These are phyloP conservation scores for Silene uniflora DNA, from an alignment of 148 eudicot genomes.

Conservation along the genomic window DNA sequence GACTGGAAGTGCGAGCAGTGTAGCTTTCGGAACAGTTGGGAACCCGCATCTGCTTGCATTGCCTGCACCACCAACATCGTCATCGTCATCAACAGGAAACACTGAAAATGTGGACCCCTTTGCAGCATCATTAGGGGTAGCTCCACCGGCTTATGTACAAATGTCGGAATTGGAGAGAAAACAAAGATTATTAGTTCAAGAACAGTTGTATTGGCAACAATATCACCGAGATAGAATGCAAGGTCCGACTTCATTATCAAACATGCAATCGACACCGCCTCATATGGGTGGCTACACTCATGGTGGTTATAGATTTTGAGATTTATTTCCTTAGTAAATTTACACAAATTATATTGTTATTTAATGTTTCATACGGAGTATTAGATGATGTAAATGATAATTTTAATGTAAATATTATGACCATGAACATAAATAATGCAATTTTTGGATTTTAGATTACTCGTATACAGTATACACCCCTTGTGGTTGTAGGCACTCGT, in stretches of 20 bases:
- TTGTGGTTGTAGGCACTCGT: too few relatives aligned
- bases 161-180: slow-evolving; percentile 87
- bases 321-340: background rate
- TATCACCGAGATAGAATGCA: slow-evolving; percentile 65
- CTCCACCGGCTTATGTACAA: slow-evolving; percentile 79
- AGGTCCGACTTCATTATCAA: slow-evolving; percentile 44
- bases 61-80: slow-evolving; percentile 52
- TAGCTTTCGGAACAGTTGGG: slow-evolving; percentile 62
- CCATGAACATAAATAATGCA: background rate
- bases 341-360: background rate
- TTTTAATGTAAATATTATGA: background rate
- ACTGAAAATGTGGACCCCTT: slow-evolving; percentile 48
- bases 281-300: slow-evolving; percentile 33
- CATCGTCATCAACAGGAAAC: background rate
- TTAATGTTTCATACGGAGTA: too few relatives aligned
- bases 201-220: slow-evolving; percentile 81
- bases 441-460: too few relatives aligned
- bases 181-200: slow-evolving; percentile 57
- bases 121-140: slow-evolving; percentile 53
- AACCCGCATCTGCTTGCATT: slow-evolving; percentile 59
- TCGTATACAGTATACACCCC: too few relatives aligned
- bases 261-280: slow-evolving; percentile 35
- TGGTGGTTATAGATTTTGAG: slow-evolving; percentile 11
- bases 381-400: background rate
- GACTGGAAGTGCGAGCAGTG: slow-evolving; percentile 83